Base-by-base conservation (phyloP, 192 early-diverging fungal genomes). In the Coemansia sp. region DNA sequence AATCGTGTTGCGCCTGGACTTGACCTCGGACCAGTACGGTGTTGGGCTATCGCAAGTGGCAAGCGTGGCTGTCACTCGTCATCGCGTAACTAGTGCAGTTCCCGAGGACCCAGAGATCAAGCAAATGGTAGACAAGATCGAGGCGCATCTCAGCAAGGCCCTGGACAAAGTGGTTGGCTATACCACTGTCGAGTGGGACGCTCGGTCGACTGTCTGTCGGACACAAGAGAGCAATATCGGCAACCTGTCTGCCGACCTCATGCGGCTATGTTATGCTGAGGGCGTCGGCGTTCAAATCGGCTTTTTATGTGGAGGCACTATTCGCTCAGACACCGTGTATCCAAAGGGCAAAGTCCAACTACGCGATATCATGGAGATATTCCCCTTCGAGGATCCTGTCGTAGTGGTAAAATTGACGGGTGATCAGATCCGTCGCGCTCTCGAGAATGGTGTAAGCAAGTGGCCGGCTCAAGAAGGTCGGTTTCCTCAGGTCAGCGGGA, bases 381-480 rank as follows among this genome's bases (percentile, higher is more conserved):
- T 91, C 61, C 89, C 89, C 29, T 91, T 90, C 27, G 85, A 87
- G 44, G 89, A 91, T 52, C 89, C 89, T 7, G 63, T 86, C 1
- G 86, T 91, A 2, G 89, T 91, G 10, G 75, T 91, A 16, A 59
- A 65, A 40, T 52, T 91, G 20, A 88, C 86, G 2, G 89, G 89
- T 5, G 75, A 80, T 30, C 86, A 90, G 64, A 65, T 90, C 53
- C 83, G 84, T 56, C 80, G 84, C 9, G 89, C 87, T 0, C 63
- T 91, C 34, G 89, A 91, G 61, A 90, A 86, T 65, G 76, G 84
- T 43, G 75, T 91, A 24, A 87, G 87, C 53, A 86, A 84, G 78
- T 87, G 84, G 70, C 89, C 89, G 7, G 86, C 83, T 16, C 87
- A 89, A 60, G 89, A 91, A 34, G 89, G 89, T 8, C 64, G 89